These are phyloP conservation scores for Aspergillus affinis DNA, from an alignment of 495 filamentous ascomycete genomes.

Conservation along the genomic window DNA sequence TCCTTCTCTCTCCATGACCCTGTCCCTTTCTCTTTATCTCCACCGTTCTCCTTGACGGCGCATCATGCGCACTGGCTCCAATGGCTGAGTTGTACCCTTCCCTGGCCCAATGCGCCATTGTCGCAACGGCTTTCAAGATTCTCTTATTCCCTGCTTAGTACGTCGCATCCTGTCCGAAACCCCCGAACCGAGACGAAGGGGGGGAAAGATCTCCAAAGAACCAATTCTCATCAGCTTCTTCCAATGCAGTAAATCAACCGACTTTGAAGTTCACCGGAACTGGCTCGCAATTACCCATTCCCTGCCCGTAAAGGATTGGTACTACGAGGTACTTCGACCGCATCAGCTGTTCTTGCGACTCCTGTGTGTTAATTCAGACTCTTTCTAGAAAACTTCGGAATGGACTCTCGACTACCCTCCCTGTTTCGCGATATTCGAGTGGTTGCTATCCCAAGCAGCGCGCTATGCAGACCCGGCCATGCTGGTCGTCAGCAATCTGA, in stretches of 20 bases:
- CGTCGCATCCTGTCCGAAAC: conserved; percentile 30
- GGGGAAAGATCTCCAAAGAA: not conserved
- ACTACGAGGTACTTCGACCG: conserved; percentile 67
- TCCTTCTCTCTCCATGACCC: conserved; percentile 2
- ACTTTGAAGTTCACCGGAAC: conserved; percentile 97
- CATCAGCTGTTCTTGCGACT: not conserved
- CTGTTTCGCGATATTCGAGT: conserved; percentile 97
- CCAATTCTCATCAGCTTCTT: conserved; percentile 4
- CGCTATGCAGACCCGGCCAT: conserved; percentile 74
- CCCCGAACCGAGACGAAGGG: not conserved
- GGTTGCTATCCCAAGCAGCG: conserved; percentile 81
- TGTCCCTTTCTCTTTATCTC: conserved; percentile 3
- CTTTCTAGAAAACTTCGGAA: conserved; percentile 77
- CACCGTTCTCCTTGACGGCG: conserved; percentile 8
- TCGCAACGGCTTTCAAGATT: conserved; percentile 87
- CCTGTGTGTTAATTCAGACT: conserved; percentile 5
- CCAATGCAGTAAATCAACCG: conserved; percentile 83
- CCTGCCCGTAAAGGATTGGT: conserved; percentile 85
- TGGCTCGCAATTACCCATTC: conserved; percentile 95
- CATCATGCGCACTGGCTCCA: conserved; percentile 33
- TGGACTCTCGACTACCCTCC: conserved; percentile 99
- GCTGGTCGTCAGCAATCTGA: conserved; percentile 76
- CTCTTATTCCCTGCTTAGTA: conserved; percentile 97
- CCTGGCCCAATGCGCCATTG: conserved; percentile 80
- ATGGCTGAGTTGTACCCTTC: conserved; percentile 86